phyloP scores from a whole-genome alignment of 2,329 filamentous ascomycete genomes.

The Fusarium liriodendri region DNA sequence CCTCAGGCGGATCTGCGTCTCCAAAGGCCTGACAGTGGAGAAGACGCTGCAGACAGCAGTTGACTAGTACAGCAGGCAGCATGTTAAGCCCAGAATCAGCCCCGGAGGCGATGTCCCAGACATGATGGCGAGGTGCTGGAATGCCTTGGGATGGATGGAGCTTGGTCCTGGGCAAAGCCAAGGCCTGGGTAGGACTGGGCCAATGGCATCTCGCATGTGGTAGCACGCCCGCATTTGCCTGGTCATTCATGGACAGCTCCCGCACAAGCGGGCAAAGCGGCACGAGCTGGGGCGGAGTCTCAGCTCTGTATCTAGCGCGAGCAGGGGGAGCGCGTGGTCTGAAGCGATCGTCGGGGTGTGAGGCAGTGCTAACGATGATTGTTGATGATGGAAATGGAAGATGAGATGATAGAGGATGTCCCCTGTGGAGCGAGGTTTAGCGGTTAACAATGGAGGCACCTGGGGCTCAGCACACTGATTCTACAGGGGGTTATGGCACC shows the following conservation, averaged over 20 bases:
- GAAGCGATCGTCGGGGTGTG: conserved; percentile 11
- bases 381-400: neutral
- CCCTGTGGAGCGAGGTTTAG: neutral
- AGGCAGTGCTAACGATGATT: conserved; percentile 1
- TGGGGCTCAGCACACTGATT: neutral
- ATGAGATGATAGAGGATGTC: neutral
- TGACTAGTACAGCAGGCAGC: conserved; percentile 23
- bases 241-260: conserved; percentile 27
- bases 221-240: conserved; percentile 40
- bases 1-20: neutral
- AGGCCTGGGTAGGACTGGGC: neutral
- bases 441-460: conserved; percentile 3
- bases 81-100: conserved; percentile 27
- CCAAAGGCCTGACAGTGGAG: neutral
- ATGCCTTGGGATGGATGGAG: conserved; percentile 36
- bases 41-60: neutral
- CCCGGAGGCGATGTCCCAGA: conserved; percentile 14
- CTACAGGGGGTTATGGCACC: neutral
- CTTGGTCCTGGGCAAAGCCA: conserved; percentile 6
- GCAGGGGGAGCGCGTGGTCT: conserved; percentile 17
- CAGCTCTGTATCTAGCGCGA: conserved; percentile 33
- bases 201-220: conserved; percentile 29
- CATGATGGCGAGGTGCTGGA: conserved; percentile 10
- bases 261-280: conserved; percentile 33
- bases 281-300: conserved; percentile 26